Base-by-base conservation (phyloP, 495 filamentous ascomycete genomes). In the Aspergillus affinis region DNA sequence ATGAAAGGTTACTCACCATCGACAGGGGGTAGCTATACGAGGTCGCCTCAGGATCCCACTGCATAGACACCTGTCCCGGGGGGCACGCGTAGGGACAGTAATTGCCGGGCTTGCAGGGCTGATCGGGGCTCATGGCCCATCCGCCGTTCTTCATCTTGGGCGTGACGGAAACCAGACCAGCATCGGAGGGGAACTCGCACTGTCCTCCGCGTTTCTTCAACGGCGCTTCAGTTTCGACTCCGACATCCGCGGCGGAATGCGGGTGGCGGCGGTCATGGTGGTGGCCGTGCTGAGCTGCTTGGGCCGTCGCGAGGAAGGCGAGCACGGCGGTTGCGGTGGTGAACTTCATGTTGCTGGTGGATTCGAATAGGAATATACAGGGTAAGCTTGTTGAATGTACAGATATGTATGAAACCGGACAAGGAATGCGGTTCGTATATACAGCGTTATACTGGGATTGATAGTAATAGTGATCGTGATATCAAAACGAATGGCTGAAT, bases 81-180 rank as follows among this genome's bases (percentile, higher is more conserved):
- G 86, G 87, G 61, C 90, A 94, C 46, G 90, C 90, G 60, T 90
- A 88, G 4, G 90, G 90, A 67, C 90, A 94, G 72, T 85, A 92
- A 58, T 75, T 84, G 17, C 85, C 88, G 6, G 88, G 82, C 49
- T 75, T 74, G 68, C 90, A 94, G 23, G 82, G 69, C 68, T 91
- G 82, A 73, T 94, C 83, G 8, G 89, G 88, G 66, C 87, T 89
- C 84, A 94, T 88, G 36, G 90, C 90, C 86, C 90, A 94, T 60
- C 90, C 90, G 36, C 79, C 89, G 74, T 94, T 94, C 65, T 74
- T 61, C 26, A 62, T 68, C 51, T 77, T 80, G 7, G 90, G 88
- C 5, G 85, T 88, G 27, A 93, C 81, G 32, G 81, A 70, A 48
- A 92, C 83, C 63, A 93, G 72, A 44, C 90, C 89, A 21, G 84